These are phyloP conservation scores for Colletotrichum lentis DNA, from an alignment of 2,329 filamentous ascomycete species.

Conservation along the genomic window DNA sequence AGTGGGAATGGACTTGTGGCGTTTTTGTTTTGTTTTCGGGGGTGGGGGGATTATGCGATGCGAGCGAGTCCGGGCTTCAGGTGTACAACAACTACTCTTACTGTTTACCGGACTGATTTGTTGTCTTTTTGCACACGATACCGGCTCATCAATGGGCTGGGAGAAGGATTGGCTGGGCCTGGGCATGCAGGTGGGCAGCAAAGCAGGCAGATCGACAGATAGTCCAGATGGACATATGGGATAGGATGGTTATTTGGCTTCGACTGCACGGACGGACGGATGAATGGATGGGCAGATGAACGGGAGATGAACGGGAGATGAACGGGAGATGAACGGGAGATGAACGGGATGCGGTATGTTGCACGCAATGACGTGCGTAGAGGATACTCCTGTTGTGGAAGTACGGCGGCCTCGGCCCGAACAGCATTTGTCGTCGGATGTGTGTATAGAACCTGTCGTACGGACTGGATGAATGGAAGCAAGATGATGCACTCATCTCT, in stretches of 20 bases:
- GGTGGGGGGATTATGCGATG: conserved; percentile 14
- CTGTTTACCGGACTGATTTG: conserved; percentile 21
- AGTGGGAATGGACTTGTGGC: conserved; percentile 18
- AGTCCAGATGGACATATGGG: background rate
- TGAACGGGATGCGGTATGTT: conserved; percentile 24
- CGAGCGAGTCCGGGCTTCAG: conserved; percentile 32
- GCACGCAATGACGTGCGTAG: conserved; percentile 3
- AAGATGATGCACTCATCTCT: background rate
- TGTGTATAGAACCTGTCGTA: background rate
- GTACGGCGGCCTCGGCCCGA: background rate
- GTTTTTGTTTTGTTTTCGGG: conserved; percentile 1
- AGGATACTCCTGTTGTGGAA: background rate
- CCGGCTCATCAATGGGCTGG: background rate
- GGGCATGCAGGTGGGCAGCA: conserved; percentile 19
- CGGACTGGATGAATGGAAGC: conserved; percentile 16
- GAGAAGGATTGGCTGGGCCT: conserved; percentile 6
- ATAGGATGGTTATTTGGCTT: conserved; percentile 4
- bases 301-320: conserved; percentile 6
- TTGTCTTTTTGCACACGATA: conserved; percentile 13
- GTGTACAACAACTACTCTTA: conserved; percentile 15
- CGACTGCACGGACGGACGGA: conserved; percentile 1
- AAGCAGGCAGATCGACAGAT: background rate
- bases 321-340: too few relatives aligned
- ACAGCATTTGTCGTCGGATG: background rate
- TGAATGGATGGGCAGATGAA: too few relatives aligned